Percentiles rank a stretch among this genome's conserved stretches.
Evolutionary conservation across 2,329 filamentous ascomycete species (phyloP).

Genomic region (Fusarium haematococcum): DNA sequence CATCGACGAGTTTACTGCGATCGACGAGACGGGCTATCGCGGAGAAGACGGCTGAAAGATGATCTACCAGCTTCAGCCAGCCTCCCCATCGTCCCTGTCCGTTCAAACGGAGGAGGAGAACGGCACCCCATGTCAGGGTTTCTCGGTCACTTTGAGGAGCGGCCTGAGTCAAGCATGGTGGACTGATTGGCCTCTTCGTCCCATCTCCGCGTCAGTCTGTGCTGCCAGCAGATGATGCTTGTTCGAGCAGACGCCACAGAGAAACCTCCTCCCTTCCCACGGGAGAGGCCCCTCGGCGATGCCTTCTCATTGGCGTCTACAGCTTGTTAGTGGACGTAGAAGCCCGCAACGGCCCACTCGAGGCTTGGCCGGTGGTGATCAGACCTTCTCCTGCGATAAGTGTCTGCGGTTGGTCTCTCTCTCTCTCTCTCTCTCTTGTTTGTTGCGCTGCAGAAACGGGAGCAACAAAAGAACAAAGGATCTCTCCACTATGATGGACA

Average conservation of each 20-base stretch:
- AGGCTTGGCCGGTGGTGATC: constrained; percentile 15
- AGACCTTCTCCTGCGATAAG: constrained; percentile 15
- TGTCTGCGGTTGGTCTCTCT: not conserved
- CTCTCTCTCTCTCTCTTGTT: not conserved
- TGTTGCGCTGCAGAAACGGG: not conserved
- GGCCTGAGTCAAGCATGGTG: constrained; percentile 34
- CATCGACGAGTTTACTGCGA: constrained; percentile 1
- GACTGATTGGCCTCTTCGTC: constrained; percentile 5
- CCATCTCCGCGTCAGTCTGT: constrained; percentile 9
- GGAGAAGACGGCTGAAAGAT: not conserved
- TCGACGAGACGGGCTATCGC: constrained; percentile 6
- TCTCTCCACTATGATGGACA: not conserved
- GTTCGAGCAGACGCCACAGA: constrained; percentile 24
- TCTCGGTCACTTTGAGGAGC: constrained; percentile 2
- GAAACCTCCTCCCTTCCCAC: not conserved
- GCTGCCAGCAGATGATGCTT: not conserved
- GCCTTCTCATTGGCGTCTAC: constrained; percentile 9
- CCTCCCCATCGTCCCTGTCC: not conserved
- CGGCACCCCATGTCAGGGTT: constrained; percentile 1
- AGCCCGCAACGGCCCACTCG: constrained; percentile 7
- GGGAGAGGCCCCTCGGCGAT: constrained; percentile 12
- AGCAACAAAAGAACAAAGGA: not conserved
- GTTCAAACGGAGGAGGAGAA: not conserved
- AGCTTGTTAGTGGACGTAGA: constrained; percentile 13
- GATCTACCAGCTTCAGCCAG: constrained; percentile 13